phyloP scores from a whole-genome alignment of 345 rosid genomes.

The Anacardium occidentale region DNA sequence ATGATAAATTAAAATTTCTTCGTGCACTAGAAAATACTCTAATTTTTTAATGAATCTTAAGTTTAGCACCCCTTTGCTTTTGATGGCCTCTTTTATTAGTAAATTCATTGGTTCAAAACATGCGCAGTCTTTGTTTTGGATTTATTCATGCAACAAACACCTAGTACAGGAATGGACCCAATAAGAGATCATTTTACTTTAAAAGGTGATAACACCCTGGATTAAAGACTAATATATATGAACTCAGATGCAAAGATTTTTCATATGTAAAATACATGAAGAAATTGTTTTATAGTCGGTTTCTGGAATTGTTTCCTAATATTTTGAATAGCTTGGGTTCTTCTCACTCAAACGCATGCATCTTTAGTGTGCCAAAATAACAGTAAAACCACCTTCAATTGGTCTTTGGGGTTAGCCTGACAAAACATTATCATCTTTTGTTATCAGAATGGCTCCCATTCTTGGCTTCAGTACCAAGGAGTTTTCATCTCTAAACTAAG shows the following conservation, averaged over 20 bases:
- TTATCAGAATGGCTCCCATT: not conserved
- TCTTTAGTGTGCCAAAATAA: not conserved
- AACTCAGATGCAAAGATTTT: not conserved
- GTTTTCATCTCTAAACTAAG: slow-evolving; percentile 1
- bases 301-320: not conserved
- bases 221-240: not conserved
- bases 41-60: too few species aligned
- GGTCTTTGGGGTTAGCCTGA: not conserved
- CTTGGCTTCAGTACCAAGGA: not conserved
- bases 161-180: too few species aligned
- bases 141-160: too few species aligned
- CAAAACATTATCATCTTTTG: not conserved
- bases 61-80: not conserved
- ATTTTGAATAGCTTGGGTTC: not conserved
- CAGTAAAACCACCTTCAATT: not conserved
- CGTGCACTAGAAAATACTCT: not conserved
- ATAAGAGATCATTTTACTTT: not conserved
- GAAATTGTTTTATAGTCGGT: not conserved
- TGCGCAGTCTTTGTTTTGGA: too few species aligned
- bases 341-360: not conserved
- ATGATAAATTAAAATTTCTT: too few species aligned
- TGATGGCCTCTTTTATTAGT: not conserved
- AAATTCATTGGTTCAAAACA: too few species aligned
- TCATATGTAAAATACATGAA: not conserved
- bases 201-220: not conserved